phyloP scores from a whole-genome alignment of 2,329 filamentous ascomycete genomes.

The Simplicillium sp. region DNA sequence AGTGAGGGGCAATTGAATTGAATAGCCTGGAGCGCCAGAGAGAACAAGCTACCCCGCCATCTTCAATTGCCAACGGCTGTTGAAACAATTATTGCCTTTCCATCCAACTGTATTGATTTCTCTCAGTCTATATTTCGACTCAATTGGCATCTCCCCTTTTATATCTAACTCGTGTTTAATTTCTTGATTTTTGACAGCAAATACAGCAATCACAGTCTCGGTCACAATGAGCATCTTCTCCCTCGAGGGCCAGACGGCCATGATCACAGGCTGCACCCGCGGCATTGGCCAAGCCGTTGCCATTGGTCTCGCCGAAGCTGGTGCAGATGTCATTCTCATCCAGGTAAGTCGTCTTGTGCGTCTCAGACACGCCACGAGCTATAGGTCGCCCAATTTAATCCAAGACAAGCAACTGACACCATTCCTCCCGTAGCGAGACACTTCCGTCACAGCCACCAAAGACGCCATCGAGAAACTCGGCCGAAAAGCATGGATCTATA shows the following conservation, averaged over 20 bases:
- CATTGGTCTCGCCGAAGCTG: conserved; percentile 48
- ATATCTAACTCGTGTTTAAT: too few relatives aligned
- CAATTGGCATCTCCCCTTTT: too few relatives aligned
- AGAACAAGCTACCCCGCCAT: too few relatives aligned
- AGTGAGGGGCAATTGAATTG: too few relatives aligned
- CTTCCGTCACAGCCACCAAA: conserved; percentile 41
- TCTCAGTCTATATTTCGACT: too few relatives aligned
- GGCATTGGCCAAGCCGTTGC: conserved; percentile 50
- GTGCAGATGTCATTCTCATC: conserved; percentile 45
- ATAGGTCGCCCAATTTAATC: background rate
- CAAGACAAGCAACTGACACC: conserved; percentile 1
- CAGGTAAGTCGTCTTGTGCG: conserved; percentile 25
- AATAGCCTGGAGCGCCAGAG: too few relatives aligned
- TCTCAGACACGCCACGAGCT: conserved; percentile 3
- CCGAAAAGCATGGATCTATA: conserved; percentile 58
- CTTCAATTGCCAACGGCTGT: background rate
- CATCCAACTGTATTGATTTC: too few relatives aligned
- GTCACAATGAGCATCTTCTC: conserved; percentile 37
- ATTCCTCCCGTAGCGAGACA: conserved; percentile 25
- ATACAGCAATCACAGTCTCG: too few relatives aligned
- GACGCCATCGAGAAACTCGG: conserved; percentile 54
- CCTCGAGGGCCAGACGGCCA: conserved; percentile 44
- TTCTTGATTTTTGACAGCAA: too few relatives aligned
- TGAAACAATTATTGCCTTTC: background rate
- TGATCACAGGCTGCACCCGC: conserved; percentile 47